Evolutionary conservation across 768 basidiomycete species (phyloP), one percentile per base, ranked within the genome.

Genomic region (Suillus spraguei): DNA sequence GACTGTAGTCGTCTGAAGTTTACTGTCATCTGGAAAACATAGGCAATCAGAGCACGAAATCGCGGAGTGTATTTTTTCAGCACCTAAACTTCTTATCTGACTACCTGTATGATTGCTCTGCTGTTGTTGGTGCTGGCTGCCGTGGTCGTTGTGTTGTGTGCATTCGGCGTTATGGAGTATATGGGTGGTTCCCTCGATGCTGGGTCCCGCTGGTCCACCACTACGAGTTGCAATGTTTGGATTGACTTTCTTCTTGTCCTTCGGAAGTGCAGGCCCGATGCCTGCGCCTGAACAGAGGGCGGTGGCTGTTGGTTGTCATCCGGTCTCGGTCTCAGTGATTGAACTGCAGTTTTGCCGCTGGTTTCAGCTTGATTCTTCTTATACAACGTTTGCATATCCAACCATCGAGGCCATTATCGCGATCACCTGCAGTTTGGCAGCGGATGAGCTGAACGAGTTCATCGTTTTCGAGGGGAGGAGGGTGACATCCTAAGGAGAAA

Each of bases 381-480:
- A 64, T 75, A 64, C 76, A 77, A 38, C 74, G 68, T 60, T 67
- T 70, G 54, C 77, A 78, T 39, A 32, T 66, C 76, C 76, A 77
- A 13, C 65, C 24, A 16, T 54, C 22, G 13, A 77, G 64, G 28
- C 60, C 67, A 17, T 74, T 71, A 39, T 52, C 64, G 4, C 46
- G 63, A 60, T 77, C 74, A 1, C 67, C 64, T n/a, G 60, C 44
- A 20, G 63, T 78, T 3, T 67, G 69, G 1, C 71, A 72, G 33
- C 69, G 66, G 36, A 77, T 60, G 28, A 67, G 70, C 35, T 16
- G 55, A 22, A 72, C 17, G 65, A 77, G 75, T 8, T 72, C 69
- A 0, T 32, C 42, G 11, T 75, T 73, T 17, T 65, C 65, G 50
- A 77, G 38, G 1, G 73, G 71, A 9, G 76, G 77, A 60, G 70